Base-by-base conservation (phyloP, 2,329 filamentous ascomycete genomes). In the Colletotrichum aenigma region DNA sequence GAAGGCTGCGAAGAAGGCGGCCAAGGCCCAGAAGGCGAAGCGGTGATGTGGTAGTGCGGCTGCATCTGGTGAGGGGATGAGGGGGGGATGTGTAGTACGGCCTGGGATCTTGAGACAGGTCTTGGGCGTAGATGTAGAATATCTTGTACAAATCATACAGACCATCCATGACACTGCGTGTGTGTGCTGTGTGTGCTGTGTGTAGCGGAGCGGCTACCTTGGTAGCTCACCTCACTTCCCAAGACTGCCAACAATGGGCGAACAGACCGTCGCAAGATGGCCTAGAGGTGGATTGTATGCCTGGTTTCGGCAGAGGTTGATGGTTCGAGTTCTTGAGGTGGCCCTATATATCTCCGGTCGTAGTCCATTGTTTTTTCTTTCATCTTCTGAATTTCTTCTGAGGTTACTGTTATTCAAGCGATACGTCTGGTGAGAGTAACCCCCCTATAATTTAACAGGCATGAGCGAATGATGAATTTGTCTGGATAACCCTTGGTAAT, bases 1-100 rank as follows among this genome's bases (percentile, higher is more conserved):
- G 79, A 85, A 86, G 81, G 83, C 82, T 15, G 82, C 82, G 7
- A 85, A 83, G 79, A 81, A 82, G 80, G 81, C 79, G 26, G 48
- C 65, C 21, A 68, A 85, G 81, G 80, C 80, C 12, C 77, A 77
- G 9, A 86, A 84, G 82, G 58, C 70, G 21, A 83, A 83, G 81
- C 84, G 82, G 78, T 82, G 32, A 62, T 9, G n/a, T 10, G 66
- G n/a, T 24, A 34, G 58, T 7, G 30, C 30, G 10, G 67, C 26
- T n/a, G 16, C 43, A 8, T 55, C 12, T 18, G 36, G 7, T 12
- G 48, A 28, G 24, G 21, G 18, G 10, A 32, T 21, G 28, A 12
- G 21, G 32, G 9, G 9, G 21, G 16, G 66, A 48, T 58, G 30
- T 62, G 38, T 48, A 58, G 21, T 7, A 64, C 61, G 62, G 62